Evolutionary conservation across 78 protist species (phyloP), one percentile per base, ranked within the genome.

Genomic region (Dictyostelium intermedium): DNA sequence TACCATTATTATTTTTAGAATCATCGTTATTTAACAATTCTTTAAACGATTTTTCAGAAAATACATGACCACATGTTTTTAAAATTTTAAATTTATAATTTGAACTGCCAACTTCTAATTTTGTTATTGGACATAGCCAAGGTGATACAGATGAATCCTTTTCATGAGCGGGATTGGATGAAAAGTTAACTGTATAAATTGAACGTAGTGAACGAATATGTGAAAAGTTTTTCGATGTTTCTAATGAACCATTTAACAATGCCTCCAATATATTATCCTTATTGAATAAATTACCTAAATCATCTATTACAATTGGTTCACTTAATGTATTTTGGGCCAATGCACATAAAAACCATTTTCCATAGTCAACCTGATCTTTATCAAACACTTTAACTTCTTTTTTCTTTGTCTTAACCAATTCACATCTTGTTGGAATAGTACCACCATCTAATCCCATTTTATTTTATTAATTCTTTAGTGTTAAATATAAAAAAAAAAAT

Each of bases 361-460:
- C 60, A 43, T 66, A 72, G 20, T 81, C 94, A n/a, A 80, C 47
- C 30, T 80, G 82, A 34, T 35, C 56, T 81, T 69, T 80, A 70
- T 80, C 84, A 23, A 80, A 41, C n/a, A 77, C 30, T 47, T 70
- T 35, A 32, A 37, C 82, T 18, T 5, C 25, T 39, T 80, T 89
- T 47, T 89, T 89, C 53, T 80, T 56, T 18, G 45, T 16, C 34
- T 81, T 80, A 11, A 89, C 73, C 6, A 89, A 13, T 23, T 89
- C 94, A 20, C n/a, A 32, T 9, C 94, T 23, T 4, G 30, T 70
- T 45, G 82, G 72, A 30, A 87, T 66, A 27, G 93, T 53, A 35
- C 93, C 93, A n/a, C 94, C 94, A n/a, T 89, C 94, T 5, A 20
- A n/a, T 37, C 94, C 94, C 94, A 89, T 89, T 23, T 37, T 69